phyloP scores from a whole-genome alignment of 371 early-diverging fungal species.

The Mortierella sp. region DNA sequence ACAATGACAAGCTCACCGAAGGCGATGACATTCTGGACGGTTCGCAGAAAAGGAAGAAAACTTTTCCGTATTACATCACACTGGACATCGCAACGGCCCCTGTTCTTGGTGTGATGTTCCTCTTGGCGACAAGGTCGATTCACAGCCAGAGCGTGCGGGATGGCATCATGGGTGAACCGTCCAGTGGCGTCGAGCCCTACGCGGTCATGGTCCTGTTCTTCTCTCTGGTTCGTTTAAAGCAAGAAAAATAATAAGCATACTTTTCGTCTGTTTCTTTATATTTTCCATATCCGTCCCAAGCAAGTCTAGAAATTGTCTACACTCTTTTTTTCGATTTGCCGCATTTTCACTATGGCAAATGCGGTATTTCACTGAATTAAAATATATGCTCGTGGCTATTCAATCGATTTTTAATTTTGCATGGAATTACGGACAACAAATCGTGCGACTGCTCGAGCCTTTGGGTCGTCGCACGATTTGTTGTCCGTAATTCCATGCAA shows the following conservation, averaged over 20 bases:
- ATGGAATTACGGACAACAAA: too few species aligned
- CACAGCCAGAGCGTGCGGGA: constrained; percentile 61
- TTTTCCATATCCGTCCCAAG: background rate
- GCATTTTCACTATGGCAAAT: too few species aligned
- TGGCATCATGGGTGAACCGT: constrained; percentile 75
- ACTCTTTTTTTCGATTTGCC: too few species aligned
- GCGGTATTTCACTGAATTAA: too few species aligned
- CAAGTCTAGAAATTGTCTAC: background rate
- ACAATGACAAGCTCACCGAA: background rate
- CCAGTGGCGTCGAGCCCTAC: constrained; percentile 76
- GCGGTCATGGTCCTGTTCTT: constrained; percentile 81
- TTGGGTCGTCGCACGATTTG: too few species aligned
- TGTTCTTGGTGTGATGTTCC: constrained; percentile 71
- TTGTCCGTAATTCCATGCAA: too few species aligned
- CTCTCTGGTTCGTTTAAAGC: constrained; percentile 71
- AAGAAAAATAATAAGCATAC: background rate
- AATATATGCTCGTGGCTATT: too few species aligned
- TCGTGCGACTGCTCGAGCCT: too few species aligned
- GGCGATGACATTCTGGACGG: background rate
- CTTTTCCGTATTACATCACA: constrained; percentile 42
- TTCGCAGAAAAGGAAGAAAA: background rate
- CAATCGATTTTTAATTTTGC: too few species aligned
- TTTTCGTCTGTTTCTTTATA: background rate
- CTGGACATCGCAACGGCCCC: constrained; percentile 81
- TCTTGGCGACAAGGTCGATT: constrained; percentile 71